phyloP scores from a whole-genome alignment of 2,329 filamentous ascomycete genomes.

The Scedosporium dehoogii region DNA sequence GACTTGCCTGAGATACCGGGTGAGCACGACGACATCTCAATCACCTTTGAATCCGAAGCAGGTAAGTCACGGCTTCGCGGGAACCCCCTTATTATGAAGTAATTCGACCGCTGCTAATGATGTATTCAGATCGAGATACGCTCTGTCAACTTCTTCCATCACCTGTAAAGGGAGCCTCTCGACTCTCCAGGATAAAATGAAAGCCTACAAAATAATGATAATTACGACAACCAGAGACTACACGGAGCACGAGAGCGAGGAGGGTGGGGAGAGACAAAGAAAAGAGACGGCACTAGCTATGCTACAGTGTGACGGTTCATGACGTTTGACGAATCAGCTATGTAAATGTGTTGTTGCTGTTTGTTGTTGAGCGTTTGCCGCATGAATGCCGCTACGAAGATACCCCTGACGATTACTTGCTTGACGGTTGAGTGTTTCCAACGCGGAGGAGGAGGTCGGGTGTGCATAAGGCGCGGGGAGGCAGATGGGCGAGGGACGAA shows the following conservation, averaged over 20 bases:
- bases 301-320: not conserved
- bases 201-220: not conserved
- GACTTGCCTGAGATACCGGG: conserved; percentile 83
- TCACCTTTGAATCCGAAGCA: conserved; percentile 70
- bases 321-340: not conserved
- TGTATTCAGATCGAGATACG: conserved; percentile 40
- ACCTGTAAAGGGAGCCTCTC: conserved; percentile 38
- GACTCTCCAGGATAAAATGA: conserved; percentile 14
- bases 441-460: not conserved
- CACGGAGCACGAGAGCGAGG: not conserved
- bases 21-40: conserved; percentile 84
- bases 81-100: not conserved
- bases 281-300: not conserved
- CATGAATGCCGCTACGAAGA: not conserved
- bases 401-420: not conserved
- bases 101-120: not conserved
- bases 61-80: conserved; percentile 42
- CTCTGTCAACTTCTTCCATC: conserved; percentile 44
- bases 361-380: not conserved
- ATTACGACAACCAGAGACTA: not conserved
- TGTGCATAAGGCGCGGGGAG: not conserved
- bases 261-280: not conserved
- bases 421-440: not conserved
- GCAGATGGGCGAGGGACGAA: no score
- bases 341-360: not conserved